A percentile compares a stretch with the other conserved stretches of the same genome.
These are phyloP conservation scores for Phytopythium cucurbitacearum DNA, from an alignment of 352 stramenopile species.

Conservation along the genomic window DNA sequence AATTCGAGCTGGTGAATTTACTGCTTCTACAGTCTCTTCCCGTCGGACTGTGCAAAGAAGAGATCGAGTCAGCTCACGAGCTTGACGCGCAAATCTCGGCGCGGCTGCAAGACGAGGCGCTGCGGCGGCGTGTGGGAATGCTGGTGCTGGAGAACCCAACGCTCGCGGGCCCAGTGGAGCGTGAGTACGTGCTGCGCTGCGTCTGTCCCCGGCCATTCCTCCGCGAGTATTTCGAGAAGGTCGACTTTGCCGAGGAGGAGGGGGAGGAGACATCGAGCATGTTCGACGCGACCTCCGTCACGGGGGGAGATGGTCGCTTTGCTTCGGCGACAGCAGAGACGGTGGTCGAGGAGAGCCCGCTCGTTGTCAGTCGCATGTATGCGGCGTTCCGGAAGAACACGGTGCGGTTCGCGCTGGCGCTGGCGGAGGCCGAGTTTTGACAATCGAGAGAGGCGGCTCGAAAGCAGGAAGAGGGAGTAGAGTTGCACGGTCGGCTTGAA, in stretches of 20 bases:
- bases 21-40: constrained; percentile 21
- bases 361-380: constrained; percentile 81
- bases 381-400: constrained; percentile 71
- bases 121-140: constrained; percentile 29
- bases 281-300: neutral
- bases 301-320: neutral
- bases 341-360: constrained; percentile 45
- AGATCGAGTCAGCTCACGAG: neutral
- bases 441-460: neutral
- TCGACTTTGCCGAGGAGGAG: constrained; percentile 13
- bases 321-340: constrained; percentile 7
- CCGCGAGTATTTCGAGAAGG: constrained; percentile 32
- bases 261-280: constrained; percentile 8
- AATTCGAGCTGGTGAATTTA: constrained; percentile 33
- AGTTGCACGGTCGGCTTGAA: neutral
- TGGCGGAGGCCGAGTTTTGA: constrained; percentile 78
- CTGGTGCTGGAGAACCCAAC: constrained; percentile 46
- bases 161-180: constrained; percentile 37
- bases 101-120: constrained; percentile 24
- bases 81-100: constrained; percentile 23
- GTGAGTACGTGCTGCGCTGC: constrained; percentile 76
- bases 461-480: neutral
- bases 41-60: neutral
- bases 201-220: constrained; percentile 68
- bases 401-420: constrained; percentile 64